Evolutionary conservation across 139 green algal species (phyloP).

Genomic region (Coccomyxa sp.): DNA sequence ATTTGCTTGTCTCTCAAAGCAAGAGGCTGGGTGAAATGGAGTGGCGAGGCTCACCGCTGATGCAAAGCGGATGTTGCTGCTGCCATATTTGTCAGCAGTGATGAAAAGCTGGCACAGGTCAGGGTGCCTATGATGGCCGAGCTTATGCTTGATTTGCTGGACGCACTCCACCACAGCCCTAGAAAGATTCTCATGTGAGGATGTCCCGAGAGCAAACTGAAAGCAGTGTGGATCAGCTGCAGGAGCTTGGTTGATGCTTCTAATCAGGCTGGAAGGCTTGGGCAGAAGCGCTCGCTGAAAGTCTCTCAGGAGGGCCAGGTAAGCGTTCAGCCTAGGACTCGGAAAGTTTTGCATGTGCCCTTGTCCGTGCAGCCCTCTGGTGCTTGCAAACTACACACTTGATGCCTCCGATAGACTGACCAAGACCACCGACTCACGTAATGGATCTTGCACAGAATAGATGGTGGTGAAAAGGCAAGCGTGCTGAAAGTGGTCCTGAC

Average conservation of each 20-base stretch:
- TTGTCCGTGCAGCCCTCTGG: too few relatives aligned
- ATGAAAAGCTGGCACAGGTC: conserved; percentile 1
- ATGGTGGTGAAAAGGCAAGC: too few relatives aligned
- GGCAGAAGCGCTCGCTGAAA: neutral
- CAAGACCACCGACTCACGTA: too few relatives aligned
- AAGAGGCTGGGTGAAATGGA: neutral
- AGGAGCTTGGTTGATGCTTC: neutral
- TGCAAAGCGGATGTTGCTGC: neutral
- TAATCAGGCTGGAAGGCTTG: neutral
- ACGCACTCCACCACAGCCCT: conserved; percentile 2
- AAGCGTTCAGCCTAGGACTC: neutral
- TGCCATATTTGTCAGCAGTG: neutral
- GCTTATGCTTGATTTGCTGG: neutral
- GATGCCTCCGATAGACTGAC: too few relatives aligned
- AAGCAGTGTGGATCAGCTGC: neutral
- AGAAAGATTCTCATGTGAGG: neutral
- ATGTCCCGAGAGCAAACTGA: neutral
- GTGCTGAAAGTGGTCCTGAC: too few relatives aligned
- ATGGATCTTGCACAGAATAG: too few relatives aligned
- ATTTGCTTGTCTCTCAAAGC: neutral
- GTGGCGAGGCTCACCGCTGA: neutral
- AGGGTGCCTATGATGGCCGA: neutral
- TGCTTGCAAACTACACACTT: too few relatives aligned
- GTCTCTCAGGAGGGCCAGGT: neutral
- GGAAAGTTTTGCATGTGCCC: neutral